A percentile compares a stretch with the other conserved stretches of the same genome.
phyloP scores from a whole-genome alignment of 768 basidiomycete genomes.

The Porphyrellus cyaneotinctus region DNA sequence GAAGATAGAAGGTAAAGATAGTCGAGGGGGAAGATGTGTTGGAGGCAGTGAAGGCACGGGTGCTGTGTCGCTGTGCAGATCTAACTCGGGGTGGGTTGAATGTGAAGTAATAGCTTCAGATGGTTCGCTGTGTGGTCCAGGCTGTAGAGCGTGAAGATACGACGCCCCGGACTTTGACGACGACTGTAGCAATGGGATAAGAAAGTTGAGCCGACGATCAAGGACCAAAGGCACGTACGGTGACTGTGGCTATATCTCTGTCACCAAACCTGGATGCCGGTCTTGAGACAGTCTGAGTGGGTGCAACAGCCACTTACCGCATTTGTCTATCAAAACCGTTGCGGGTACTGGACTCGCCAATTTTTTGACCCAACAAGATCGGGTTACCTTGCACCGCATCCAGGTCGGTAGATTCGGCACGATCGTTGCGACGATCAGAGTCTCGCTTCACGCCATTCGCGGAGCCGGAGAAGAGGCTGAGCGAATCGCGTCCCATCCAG shows the following conservation, averaged over 20 bases:
- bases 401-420: conserved; percentile 8
- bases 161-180: conserved; percentile 22
- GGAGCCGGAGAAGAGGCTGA: conserved; percentile 27
- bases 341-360: background rate
- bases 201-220: conserved; percentile 4
- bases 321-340: conserved; percentile 18
- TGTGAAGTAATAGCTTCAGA: conserved; percentile 12
- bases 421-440: conserved; percentile 14
- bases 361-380: background rate
- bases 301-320: conserved; percentile 9
- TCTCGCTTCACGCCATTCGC: conserved; percentile 9
- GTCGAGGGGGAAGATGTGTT: conserved; percentile 27
- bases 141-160: conserved; percentile 3
- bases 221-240: conserved; percentile 8
- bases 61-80: conserved; percentile 30
- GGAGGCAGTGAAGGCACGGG: conserved; percentile 39
- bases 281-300: conserved; percentile 5
- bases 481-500: conserved; percentile 28
- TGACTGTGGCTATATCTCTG: conserved; percentile 20
- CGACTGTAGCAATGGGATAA: conserved; percentile 17
- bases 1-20: conserved; percentile 18
- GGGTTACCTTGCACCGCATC: conserved; percentile 27
- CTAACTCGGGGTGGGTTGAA: conserved; percentile 32
- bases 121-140: background rate
- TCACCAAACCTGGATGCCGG: conserved; percentile 17